These are phyloP conservation scores for Quercus tomentella DNA, from an alignment of 331 rosid species.

Conservation along the genomic window DNA sequence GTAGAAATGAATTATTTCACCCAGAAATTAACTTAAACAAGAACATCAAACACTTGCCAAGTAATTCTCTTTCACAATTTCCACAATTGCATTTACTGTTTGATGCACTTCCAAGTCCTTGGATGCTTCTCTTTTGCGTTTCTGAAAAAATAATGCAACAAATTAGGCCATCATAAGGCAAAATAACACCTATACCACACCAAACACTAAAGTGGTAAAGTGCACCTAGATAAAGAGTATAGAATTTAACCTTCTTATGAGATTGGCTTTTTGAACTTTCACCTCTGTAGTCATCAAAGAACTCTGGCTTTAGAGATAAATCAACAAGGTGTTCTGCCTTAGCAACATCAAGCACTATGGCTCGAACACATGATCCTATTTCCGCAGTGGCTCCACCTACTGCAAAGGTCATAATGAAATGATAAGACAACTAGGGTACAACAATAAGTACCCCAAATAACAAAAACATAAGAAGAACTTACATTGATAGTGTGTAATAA, in stretches of 20 bases:
- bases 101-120: conserved; percentile 59
- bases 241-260: conserved; percentile 59
- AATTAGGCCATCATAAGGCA: conserved; percentile 14
- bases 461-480: conserved; percentile 25
- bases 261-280: conserved; percentile 37
- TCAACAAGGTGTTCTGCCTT: conserved; percentile 74
- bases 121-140: conserved; percentile 64
- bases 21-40: conserved; percentile 9
- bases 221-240: neutral
- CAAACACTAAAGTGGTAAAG: neutral
- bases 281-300: conserved; percentile 39
- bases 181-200: neutral
- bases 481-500: conserved; percentile 72
- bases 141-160: conserved; percentile 40
- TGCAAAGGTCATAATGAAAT: conserved; percentile 21
- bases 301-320: conserved; percentile 65
- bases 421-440: conserved; percentile 7
- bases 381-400: conserved; percentile 58
- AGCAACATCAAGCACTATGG: conserved; percentile 83
- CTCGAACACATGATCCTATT: conserved; percentile 61
- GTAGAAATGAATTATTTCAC: conserved; percentile 1
- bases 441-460: conserved; percentile 6
- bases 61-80: conserved; percentile 84
- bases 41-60: conserved; percentile 55
- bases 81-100: conserved; percentile 71